Conservation (phyloP, 805 yeast species). For the Kazachstania psychrophila region DNA sequence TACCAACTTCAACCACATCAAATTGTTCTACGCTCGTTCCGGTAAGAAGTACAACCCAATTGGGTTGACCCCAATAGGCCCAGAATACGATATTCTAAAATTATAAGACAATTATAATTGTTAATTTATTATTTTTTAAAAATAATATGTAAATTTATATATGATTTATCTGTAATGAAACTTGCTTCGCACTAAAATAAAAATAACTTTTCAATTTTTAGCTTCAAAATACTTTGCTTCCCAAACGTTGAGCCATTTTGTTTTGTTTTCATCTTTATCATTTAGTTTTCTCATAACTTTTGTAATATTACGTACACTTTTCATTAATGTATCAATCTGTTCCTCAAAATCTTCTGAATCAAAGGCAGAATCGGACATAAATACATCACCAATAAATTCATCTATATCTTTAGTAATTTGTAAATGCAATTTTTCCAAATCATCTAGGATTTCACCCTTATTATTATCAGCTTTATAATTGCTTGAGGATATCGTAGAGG, state of each 20-base stretch:
- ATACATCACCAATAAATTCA: slow-evolving; percentile 47
- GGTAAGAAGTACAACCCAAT: slow-evolving; percentile 71
- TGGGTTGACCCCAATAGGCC: slow-evolving; percentile 82
- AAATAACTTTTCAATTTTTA: too few relatives aligned
- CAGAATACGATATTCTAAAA: slow-evolving; percentile 54
- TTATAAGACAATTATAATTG: background rate
- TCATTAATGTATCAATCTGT: slow-evolving; percentile 19
- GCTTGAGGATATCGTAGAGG: slow-evolving; percentile 45
- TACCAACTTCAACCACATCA: slow-evolving; percentile 85
- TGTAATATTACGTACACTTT: slow-evolving; percentile 25
- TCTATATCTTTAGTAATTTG: slow-evolving; percentile 42
- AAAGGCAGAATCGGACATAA: slow-evolving; percentile 30
- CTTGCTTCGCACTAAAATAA: too few relatives aligned
- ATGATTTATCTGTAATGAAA: background rate
- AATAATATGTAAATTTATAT: background rate
- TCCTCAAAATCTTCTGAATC: slow-evolving; percentile 31
- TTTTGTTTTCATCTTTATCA: slow-evolving; percentile 40
- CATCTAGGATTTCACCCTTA: slow-evolving; percentile 40
- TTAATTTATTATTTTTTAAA: background rate
- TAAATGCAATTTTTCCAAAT: slow-evolving; percentile 36
- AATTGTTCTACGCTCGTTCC: slow-evolving; percentile 79
- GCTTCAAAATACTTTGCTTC: slow-evolving; percentile 23
- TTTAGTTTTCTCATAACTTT: slow-evolving; percentile 39
- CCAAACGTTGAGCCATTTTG: slow-evolving; percentile 31
- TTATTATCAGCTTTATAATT: slow-evolving; percentile 17